These are phyloP conservation scores for Pichia sp. DNA, from an alignment of 1,139 yeast species.

Conservation along the genomic window DNA sequence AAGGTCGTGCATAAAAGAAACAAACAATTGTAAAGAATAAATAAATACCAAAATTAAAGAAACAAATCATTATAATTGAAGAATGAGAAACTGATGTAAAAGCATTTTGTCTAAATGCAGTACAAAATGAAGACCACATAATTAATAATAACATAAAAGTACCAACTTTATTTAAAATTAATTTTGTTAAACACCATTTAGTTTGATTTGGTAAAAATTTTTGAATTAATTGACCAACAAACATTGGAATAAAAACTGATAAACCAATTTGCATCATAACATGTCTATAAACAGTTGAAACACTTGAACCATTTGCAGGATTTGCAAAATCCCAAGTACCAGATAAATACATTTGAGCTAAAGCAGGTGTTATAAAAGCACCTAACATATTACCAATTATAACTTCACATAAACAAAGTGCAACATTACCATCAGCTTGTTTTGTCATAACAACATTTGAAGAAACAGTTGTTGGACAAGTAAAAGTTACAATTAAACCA, in stretches of 20 bases:
- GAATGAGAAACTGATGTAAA: constrained; percentile 55
- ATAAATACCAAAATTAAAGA: constrained; percentile 75
- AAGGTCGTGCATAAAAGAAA: constrained; percentile 56
- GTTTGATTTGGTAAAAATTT: constrained; percentile 60
- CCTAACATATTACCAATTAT: constrained; percentile 79
- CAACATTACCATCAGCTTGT: constrained; percentile 60
- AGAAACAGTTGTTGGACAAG: constrained; percentile 90
- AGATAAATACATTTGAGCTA: constrained; percentile 62
- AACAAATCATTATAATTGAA: constrained; percentile 68
- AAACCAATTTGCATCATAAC: constrained; percentile 86
- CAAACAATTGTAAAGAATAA: constrained; percentile 64
- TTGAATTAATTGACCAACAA: constrained; percentile 82
- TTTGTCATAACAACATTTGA: constrained; percentile 85
- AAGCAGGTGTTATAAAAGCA: constrained; percentile 81
- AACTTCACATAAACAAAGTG: constrained; percentile 76
- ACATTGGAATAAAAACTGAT: constrained; percentile 74
- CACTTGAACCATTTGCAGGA: constrained; percentile 55
- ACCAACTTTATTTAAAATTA: constrained; percentile 64
- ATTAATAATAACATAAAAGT: constrained; percentile 70
- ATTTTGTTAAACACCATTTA: constrained; percentile 52
- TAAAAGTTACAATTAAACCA: constrained; percentile 74
- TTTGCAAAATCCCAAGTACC: constrained; percentile 72
- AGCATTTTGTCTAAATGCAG: constrained; percentile 79
- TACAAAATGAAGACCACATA: constrained; percentile 82
- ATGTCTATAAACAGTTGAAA: constrained; percentile 53